Base-by-base conservation (phyloP, 768 basidiomycete species). In the Trametes coccinea region DNA sequence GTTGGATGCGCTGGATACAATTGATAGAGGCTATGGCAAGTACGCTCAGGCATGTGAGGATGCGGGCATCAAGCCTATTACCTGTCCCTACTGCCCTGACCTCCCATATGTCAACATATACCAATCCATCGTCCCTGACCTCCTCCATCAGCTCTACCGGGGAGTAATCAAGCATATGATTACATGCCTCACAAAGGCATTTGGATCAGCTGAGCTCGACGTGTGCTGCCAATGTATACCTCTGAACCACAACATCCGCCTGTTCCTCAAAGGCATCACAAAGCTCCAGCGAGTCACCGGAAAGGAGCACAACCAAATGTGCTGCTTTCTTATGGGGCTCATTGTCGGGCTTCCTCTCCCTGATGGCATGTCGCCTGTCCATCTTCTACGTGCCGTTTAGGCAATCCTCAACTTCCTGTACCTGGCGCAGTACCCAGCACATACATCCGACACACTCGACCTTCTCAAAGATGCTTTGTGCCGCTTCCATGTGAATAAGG, bases 81-180 rank as follows among this genome's bases (percentile, higher is more conserved):
- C 11, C 11, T 11, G 34, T 37, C 34, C 34, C 11, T 37, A 37
- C 34, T 37, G 34, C 6, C 3, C 66, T 69, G 48, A 0, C 62
- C 66, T 81, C 13, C 79, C 77, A 0, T 72, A 70, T 54, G 51
- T 65, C 37, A 60, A 83, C 63, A 80, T 82, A 29, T 78, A 75
- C 59, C 0, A 29, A 0, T 72, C 60, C 17, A 63, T 82, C 30
- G 77, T 74, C 1, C 72, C 75, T n/a, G 68, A 79, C 69, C 41
- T 80, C 22, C 74, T 81, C 14, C 80, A 83, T 55, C 78, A 81
- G 61, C 70, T 82, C 0, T 73, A 80, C 65, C 71, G 71, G 58
- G 71, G 71, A 4, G 27, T 72, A 1, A 41, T 71, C 57, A 71
- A 71, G 37, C 66, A 71, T 50, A 22, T 70, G 1, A 41, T 70